These are phyloP conservation scores for Stephania japonica DNA, from an alignment of 164 flowering plant genomes.

Conservation along the genomic window DNA sequence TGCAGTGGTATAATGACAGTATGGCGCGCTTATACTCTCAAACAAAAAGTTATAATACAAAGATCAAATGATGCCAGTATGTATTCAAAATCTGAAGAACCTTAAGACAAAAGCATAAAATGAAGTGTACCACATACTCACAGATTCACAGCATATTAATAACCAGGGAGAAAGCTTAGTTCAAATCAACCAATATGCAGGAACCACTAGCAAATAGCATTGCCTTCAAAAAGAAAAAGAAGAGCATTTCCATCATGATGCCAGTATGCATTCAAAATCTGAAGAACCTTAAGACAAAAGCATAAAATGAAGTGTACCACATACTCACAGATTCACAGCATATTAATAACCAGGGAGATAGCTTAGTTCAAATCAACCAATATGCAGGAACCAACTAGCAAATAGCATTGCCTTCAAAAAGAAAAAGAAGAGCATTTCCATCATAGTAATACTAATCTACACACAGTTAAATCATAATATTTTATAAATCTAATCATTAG, in stretches of 20 bases:
- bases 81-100: neutral
- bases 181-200: neutral
- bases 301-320: neutral
- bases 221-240: neutral
- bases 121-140: neutral
- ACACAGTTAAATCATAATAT: neutral
- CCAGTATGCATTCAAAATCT: neutral
- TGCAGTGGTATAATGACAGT: neutral
- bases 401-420: neutral
- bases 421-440: neutral
- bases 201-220: neutral
- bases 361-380: neutral
- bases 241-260: neutral
- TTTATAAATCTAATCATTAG: neutral
- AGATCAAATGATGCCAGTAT: no score
- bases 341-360: neutral
- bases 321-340: neutral
- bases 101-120: neutral
- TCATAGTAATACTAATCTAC: neutral
- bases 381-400: neutral
- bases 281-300: neutral
- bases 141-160: neutral
- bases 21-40: neutral
- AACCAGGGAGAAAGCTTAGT: neutral
- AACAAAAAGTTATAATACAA: neutral